Evolutionary conservation across 164 flowering plant species (phyloP).

Genomic region (Amborella trichopoda): DNA sequence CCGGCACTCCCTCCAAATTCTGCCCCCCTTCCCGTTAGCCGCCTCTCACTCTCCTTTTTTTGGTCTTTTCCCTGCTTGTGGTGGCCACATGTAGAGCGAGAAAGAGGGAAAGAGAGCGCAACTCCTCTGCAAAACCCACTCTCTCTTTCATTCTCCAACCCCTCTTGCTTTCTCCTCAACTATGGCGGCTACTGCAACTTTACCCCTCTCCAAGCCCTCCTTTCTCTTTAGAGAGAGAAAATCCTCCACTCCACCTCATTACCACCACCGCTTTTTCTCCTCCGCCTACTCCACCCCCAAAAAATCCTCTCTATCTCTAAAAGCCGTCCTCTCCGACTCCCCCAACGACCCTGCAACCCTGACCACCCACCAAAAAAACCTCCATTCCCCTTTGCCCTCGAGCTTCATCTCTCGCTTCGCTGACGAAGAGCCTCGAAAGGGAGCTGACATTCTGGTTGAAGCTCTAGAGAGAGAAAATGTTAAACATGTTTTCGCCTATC

Average conservation of each 20-base stretch:
- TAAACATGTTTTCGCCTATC: constrained; percentile 44
- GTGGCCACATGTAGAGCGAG: too few relatives aligned
- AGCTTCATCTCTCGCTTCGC: constrained; percentile 1
- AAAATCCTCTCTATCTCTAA: not conserved
- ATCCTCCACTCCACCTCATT: not conserved
- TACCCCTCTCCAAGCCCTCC: not conserved
- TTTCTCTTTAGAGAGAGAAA: too few relatives aligned
- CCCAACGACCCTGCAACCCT: constrained; percentile 1
- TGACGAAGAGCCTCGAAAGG: constrained; percentile 45
- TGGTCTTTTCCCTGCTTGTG: too few relatives aligned
- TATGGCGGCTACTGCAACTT: too few relatives aligned
- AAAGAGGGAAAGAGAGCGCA: too few relatives aligned
- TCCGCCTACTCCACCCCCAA: not conserved
- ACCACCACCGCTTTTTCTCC: not conserved
- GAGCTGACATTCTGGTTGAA: constrained; percentile 64
- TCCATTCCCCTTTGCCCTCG: constrained; percentile 22
- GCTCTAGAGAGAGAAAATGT: constrained; percentile 61
- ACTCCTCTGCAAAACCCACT: not conserved
- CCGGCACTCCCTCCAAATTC: too few relatives aligned
- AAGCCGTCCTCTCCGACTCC: constrained; percentile 5
- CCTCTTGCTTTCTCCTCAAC: not conserved
- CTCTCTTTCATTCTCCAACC: not conserved
- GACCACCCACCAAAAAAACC: constrained; percentile 1
- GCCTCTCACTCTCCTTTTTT: too few relatives aligned
- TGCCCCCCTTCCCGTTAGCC: too few relatives aligned